A percentile compares a stretch with the other conserved stretches of the same genome.
Conservation (phyloP, 2,329 filamentous ascomycete genomes). For the Diaporthe ilicicola region DNA sequence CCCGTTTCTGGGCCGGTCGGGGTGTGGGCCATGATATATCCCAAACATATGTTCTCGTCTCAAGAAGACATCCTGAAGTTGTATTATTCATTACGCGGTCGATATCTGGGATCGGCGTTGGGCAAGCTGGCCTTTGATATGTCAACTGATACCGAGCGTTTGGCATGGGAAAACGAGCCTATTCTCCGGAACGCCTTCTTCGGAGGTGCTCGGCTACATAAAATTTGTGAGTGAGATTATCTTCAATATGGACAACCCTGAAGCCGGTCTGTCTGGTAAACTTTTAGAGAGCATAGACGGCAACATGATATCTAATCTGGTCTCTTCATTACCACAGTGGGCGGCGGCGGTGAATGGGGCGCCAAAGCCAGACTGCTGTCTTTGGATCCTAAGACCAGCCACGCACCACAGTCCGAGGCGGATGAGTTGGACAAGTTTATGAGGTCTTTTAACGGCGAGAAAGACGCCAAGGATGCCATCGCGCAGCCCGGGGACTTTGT, state of each 20-base stretch:
- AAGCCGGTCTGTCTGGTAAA: not conserved
- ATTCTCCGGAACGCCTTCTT: conserved; percentile 13
- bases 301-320: not conserved
- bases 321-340: conserved; percentile 57
- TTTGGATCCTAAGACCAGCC: conserved; percentile 73
- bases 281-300: not conserved
- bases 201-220: conserved; percentile 50
- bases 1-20: conserved; percentile 55
- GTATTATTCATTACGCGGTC: not conserved
- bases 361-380: conserved; percentile 81
- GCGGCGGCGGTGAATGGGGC: conserved; percentile 87
- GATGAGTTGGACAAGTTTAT: conserved; percentile 64
- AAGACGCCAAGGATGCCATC: conserved; percentile 58
- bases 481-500: conserved; percentile 71
- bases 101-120: not conserved
- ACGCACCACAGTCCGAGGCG: conserved; percentile 54
- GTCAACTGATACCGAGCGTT: not conserved
- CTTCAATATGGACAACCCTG: too few species aligned
- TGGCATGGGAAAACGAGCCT: conserved; percentile 9
- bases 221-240: conserved; percentile 51
- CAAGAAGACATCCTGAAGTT: conserved; percentile 6
- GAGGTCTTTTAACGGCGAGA: conserved; percentile 51
- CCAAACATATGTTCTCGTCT: conserved; percentile 40
- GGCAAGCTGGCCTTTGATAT: conserved; percentile 27
- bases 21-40: conserved; percentile 78